Percentiles rank a stretch among this genome's conserved stretches.
These are phyloP conservation scores for Beauveria scarabaeidicola DNA, from an alignment of 2,329 filamentous ascomycete species.

Conservation along the genomic window DNA sequence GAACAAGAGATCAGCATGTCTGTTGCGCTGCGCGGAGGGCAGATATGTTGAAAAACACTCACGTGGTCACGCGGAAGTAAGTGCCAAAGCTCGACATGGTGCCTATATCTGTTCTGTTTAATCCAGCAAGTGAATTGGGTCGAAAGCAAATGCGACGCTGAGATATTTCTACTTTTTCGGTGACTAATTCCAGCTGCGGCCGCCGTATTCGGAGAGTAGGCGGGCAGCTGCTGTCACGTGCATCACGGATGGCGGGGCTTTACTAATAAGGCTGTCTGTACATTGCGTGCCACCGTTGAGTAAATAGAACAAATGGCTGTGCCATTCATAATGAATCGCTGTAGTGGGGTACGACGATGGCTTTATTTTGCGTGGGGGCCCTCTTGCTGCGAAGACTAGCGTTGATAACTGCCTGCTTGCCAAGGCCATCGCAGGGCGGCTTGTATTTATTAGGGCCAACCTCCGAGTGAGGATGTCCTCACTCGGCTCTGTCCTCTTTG, in stretches of 20 bases:
- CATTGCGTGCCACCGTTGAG: background rate
- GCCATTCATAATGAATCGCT: background rate
- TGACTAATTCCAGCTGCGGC: background rate
- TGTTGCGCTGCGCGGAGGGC: background rate
- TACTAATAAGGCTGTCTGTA: background rate
- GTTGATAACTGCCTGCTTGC: background rate
- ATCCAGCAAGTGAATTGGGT: background rate
- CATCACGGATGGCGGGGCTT: background rate
- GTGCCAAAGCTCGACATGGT: conserved; percentile 77
- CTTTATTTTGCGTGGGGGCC: background rate
- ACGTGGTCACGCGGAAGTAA: conserved; percentile 75
- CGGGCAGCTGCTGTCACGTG: background rate
- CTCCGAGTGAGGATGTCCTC: background rate
- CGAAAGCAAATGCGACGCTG: background rate
- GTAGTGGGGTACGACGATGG: background rate
- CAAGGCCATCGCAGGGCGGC: background rate
- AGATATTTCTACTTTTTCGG: background rate
- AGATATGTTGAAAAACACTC: conserved; percentile 26
- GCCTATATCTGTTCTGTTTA: conserved; percentile 9
- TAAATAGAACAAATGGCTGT: background rate
- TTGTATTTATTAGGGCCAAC: background rate
- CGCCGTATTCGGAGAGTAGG: background rate
- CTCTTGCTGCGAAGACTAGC: background rate
- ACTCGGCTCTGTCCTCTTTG: background rate
- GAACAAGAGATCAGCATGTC: conserved; percentile 5